These are phyloP conservation scores for Ophiocordyceps australis DNA, from an alignment of 2,329 filamentous ascomycete species.

Conservation along the genomic window DNA sequence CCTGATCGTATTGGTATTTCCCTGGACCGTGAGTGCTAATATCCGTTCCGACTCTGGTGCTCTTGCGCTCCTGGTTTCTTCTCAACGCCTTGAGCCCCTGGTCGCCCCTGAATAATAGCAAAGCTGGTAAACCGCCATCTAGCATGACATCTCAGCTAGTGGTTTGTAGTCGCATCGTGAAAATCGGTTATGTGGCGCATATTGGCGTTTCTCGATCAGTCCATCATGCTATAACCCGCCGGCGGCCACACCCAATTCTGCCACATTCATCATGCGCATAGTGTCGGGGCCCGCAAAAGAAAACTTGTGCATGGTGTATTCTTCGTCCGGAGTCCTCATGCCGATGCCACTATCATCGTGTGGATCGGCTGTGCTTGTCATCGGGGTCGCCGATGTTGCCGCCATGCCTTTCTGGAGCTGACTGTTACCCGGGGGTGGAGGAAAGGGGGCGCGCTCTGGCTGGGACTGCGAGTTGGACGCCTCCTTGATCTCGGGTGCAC, in stretches of 20 bases:
- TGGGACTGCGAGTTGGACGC: slow-evolving; percentile 27
- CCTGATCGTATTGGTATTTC: too few relatives aligned
- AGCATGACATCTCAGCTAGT: too few relatives aligned
- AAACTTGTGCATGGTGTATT: slow-evolving; percentile 43
- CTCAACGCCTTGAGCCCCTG: too few relatives aligned
- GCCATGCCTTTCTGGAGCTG: too few relatives aligned
- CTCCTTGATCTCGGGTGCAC: slow-evolving; percentile 24
- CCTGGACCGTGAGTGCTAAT: too few relatives aligned
- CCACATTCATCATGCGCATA: slow-evolving; percentile 13
- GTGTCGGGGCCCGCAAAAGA: slow-evolving; percentile 20
- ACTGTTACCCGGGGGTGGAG: slow-evolving; percentile 20
- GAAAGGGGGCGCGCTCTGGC: slow-evolving; percentile 30
- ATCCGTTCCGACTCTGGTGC: too few relatives aligned
- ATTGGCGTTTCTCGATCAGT: not conserved
- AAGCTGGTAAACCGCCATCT: too few relatives aligned
- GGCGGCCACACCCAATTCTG: slow-evolving; percentile 10
- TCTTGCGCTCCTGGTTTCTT: too few relatives aligned
- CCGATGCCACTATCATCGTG: slow-evolving; percentile 64
- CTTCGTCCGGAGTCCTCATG: slow-evolving; percentile 48
- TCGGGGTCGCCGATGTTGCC: slow-evolving; percentile 17
- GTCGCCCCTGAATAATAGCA: too few relatives aligned
- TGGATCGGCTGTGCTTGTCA: slow-evolving; percentile 20
- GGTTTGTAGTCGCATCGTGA: not conserved
- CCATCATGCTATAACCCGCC: too few relatives aligned
- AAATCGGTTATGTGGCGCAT: not conserved